phyloP scores from a whole-genome alignment of 2,329 filamentous ascomycete genomes.

The Verticillium alfalfae region DNA sequence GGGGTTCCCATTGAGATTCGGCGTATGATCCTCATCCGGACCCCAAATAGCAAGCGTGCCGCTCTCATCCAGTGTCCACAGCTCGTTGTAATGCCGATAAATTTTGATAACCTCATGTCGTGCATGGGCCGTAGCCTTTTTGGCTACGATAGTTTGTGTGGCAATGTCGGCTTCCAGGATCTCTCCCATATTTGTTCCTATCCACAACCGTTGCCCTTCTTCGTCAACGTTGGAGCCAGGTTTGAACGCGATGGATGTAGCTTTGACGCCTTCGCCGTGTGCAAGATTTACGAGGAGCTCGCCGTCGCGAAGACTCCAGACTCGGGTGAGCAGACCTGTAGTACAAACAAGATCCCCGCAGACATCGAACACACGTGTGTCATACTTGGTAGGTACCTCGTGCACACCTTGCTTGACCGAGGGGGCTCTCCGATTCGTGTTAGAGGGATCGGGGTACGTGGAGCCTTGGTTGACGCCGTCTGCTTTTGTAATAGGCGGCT shows the following conservation, averaged over 20 bases:
- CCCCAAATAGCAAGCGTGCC: constrained; percentile 86
- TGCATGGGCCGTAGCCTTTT: constrained; percentile 67
- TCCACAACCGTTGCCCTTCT: constrained; percentile 79
- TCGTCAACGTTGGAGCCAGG: constrained; percentile 71
- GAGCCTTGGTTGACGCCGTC: constrained; percentile 30
- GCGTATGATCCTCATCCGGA: constrained; percentile 64
- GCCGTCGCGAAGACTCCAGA: constrained; percentile 81
- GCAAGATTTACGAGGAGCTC: constrained; percentile 74
- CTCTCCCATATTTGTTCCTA: constrained; percentile 84
- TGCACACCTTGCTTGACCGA: constrained; percentile 64
- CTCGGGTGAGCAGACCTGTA: constrained; percentile 77
- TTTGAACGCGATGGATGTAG: constrained; percentile 79
- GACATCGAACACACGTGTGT: constrained; percentile 79
- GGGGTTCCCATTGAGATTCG: constrained; percentile 68
- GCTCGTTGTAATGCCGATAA: constrained; percentile 76
- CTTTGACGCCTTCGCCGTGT: constrained; percentile 80
- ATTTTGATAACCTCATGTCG: constrained; percentile 79
- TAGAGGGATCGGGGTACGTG: constrained; percentile 78
- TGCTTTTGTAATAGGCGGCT: constrained; percentile 12
- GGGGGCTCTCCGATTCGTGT: constrained; percentile 79
- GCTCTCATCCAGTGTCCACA: constrained; percentile 91
- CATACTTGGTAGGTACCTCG: constrained; percentile 80
- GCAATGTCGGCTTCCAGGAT: constrained; percentile 82
- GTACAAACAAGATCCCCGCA: constrained; percentile 86
- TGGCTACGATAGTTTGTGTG: constrained; percentile 64